These are phyloP conservation scores for Microstroma glucosiphilum DNA, from an alignment of 1,284 basidiomycete genomes.

Conservation along the genomic window DNA sequence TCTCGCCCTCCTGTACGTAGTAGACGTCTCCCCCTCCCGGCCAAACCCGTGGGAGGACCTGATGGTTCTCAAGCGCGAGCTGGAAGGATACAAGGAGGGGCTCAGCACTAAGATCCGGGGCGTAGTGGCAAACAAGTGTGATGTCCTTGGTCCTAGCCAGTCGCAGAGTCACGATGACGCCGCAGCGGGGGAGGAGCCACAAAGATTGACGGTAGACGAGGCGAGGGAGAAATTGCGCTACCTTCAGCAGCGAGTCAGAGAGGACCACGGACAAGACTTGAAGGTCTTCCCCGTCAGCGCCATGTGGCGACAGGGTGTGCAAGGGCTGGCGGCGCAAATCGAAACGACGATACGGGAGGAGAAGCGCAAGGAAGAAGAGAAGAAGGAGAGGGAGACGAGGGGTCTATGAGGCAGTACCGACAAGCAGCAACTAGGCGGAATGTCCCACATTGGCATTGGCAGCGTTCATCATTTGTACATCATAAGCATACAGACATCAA, in stretches of 20 bases:
- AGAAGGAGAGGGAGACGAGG: background rate
- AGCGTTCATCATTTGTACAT: no score
- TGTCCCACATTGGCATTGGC: no score
- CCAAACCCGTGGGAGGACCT: conserved; percentile 63
- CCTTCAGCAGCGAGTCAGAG: background rate
- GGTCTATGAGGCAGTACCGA: no score
- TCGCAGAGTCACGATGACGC: background rate
- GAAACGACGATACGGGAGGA: background rate
- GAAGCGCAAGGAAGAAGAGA: background rate
- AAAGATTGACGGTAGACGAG: background rate
- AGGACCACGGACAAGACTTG: background rate
- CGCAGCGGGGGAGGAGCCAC: background rate
- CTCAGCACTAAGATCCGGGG: conserved; percentile 60
- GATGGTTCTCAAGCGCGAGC: conserved; percentile 65
- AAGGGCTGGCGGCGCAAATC: background rate
- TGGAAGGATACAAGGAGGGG: conserved; percentile 73
- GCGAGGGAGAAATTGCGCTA: background rate
- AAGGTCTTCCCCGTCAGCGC: background rate
- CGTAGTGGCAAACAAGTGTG: conserved; percentile 57
- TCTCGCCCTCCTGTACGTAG: conserved; percentile 79
- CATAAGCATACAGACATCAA: no score
- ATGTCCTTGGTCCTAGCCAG: conserved; percentile 8
- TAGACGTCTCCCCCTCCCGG: conserved; percentile 68
- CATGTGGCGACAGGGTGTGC: conserved; percentile 5
- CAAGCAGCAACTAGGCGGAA: no score